Evolutionary conservation across 805 yeast species (phyloP).

Genomic region (Diddensiella santjacobensis): DNA sequence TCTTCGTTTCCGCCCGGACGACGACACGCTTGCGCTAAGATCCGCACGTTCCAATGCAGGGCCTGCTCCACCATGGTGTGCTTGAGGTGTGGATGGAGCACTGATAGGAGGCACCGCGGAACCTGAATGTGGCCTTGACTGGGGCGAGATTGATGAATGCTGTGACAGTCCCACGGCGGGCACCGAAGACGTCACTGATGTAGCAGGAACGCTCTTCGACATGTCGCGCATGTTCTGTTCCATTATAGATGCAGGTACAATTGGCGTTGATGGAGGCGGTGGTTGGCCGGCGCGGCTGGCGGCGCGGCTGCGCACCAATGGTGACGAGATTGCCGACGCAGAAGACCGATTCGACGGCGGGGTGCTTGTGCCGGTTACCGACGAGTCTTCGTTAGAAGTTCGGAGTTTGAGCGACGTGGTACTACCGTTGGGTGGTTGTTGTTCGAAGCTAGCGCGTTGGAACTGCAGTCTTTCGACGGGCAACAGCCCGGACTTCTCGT

Average conservation of each 20-base stretch:
- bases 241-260: conserved; percentile 3
- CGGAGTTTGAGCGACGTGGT: background rate
- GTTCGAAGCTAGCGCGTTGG: background rate
- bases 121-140: background rate
- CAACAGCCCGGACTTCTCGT: background rate
- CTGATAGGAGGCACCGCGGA: background rate
- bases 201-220: background rate
- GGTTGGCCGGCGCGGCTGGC: conserved; percentile 22
- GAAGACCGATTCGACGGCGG: conserved; percentile 19
- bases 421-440: background rate
- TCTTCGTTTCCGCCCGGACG: conserved; percentile 16
- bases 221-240: conserved; percentile 3
- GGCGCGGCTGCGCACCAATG: conserved; percentile 18
- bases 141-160: conserved; percentile 5
- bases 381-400: background rate
- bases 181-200: background rate
- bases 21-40: conserved; percentile 8
- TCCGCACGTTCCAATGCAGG: conserved; percentile 5
- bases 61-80: background rate
- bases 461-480: background rate
- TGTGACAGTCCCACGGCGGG: conserved; percentile 1
- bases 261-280: conserved; percentile 10
- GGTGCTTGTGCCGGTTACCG: background rate
- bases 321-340: conserved; percentile 10
- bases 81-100: conserved; percentile 4